Evolutionary conservation across 1,139 yeast species (phyloP).

Genomic region (Candida tetrigidarum): DNA sequence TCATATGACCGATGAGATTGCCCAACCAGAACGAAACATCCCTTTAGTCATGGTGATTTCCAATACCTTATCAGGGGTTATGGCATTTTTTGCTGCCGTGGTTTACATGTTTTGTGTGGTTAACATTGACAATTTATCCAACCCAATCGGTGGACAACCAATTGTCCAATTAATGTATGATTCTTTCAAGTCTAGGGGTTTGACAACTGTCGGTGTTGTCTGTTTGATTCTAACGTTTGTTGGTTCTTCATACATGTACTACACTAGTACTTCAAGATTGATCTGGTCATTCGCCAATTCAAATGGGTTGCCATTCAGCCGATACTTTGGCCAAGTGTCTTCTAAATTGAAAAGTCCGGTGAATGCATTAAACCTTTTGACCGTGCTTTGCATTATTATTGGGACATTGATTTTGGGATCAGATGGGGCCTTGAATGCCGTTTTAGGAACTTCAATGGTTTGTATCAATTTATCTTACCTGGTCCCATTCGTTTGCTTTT

Average conservation of each 20-base stretch:
- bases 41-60: slow-evolving; percentile 33
- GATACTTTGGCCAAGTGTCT: slow-evolving; percentile 25
- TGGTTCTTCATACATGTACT: slow-evolving; percentile 25
- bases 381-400: slow-evolving; percentile 22
- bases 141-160: slow-evolving; percentile 34
- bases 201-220: slow-evolving; percentile 29
- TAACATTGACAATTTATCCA: slow-evolving; percentile 21
- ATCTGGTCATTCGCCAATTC: slow-evolving; percentile 32
- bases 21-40: slow-evolving; percentile 28
- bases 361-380: slow-evolving; percentile 25
- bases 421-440: slow-evolving; percentile 30
- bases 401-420: slow-evolving; percentile 31
- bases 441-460: slow-evolving; percentile 35
- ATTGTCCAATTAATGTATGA: slow-evolving; percentile 33
- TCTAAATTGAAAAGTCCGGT: slow-evolving; percentile 27
- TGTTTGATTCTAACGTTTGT: slow-evolving; percentile 25
- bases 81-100: slow-evolving; percentile 27
- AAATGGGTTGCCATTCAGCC: slow-evolving; percentile 31
- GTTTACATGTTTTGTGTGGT: slow-evolving; percentile 32
- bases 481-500: slow-evolving; percentile 31
- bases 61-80: slow-evolving; percentile 25
- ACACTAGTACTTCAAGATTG: slow-evolving; percentile 30
- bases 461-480: slow-evolving; percentile 32
- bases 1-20: slow-evolving; percentile 36
- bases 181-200: slow-evolving; percentile 27